Evolutionary conservation across 805 yeast species (phyloP).

Genomic region (Spencermartinsiella europaea): DNA sequence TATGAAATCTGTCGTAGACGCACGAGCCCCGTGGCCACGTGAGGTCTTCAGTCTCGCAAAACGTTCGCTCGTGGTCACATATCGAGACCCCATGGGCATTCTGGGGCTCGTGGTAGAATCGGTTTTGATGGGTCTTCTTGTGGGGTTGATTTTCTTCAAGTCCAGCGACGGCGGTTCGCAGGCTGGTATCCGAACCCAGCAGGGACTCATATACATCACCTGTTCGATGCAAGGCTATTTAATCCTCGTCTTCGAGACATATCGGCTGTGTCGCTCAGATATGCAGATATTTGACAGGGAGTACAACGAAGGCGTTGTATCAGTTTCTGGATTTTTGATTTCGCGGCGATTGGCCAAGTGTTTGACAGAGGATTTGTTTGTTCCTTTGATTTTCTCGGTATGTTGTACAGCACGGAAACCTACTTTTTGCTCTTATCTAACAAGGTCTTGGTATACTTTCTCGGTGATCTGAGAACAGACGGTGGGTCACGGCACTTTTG

Average conservation of each 20-base stretch:
- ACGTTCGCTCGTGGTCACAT: constrained; percentile 43
- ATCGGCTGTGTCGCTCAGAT: constrained; percentile 51
- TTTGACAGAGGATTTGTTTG: constrained; percentile 61
- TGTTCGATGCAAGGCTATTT: constrained; percentile 52
- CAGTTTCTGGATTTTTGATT: constrained; percentile 60
- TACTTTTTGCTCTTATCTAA: constrained; percentile 16
- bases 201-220: constrained; percentile 49
- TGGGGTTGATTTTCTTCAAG: constrained; percentile 73
- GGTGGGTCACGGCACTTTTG: constrained; percentile 45
- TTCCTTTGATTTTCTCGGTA: constrained; percentile 52
- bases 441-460: constrained; percentile 51
- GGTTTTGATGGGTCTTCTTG: constrained; percentile 49
- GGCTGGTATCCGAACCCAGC: constrained; percentile 59
- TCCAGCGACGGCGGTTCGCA: constrained; percentile 46
- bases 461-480: constrained; percentile 62
- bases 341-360: constrained; percentile 63
- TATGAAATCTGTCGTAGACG: constrained; percentile 11
- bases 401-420: neutral
- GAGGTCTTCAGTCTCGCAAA: constrained; percentile 42
- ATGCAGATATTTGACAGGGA: constrained; percentile 60
- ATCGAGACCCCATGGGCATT: constrained; percentile 48
- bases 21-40: constrained; percentile 38
- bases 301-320: constrained; percentile 60
- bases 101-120: constrained; percentile 43
- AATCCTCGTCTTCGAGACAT: constrained; percentile 52